Percentiles rank a stretch among this genome's conserved stretches.
These are phyloP conservation scores for Claviceps quebecensis DNA, from an alignment of 2,329 filamentous ascomycete genomes.

Conservation along the genomic window DNA sequence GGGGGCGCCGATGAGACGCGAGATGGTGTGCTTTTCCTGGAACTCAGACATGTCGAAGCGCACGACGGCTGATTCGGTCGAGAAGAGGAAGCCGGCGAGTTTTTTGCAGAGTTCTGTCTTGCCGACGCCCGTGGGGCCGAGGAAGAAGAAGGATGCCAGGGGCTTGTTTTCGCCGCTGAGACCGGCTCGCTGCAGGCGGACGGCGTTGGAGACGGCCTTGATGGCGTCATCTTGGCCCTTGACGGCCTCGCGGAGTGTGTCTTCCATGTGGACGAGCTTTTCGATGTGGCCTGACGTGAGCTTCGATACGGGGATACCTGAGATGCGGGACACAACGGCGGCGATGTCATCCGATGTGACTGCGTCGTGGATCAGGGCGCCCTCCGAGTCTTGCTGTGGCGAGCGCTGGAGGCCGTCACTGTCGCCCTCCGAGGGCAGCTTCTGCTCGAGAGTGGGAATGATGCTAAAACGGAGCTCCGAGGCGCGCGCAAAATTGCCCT, in stretches of 20 bases:
- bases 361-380: slow-evolving; percentile 73
- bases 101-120: slow-evolving; percentile 98
- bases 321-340: slow-evolving; percentile 76
- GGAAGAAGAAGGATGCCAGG: slow-evolving; percentile 91
- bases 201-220: slow-evolving; percentile 79
- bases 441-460: slow-evolving; percentile 68
- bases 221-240: slow-evolving; percentile 91
- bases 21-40: slow-evolving; percentile 93
- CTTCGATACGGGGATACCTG: slow-evolving; percentile 85
- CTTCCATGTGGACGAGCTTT: slow-evolving; percentile 92
- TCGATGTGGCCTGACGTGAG: slow-evolving; percentile 88
- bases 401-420: slow-evolving; percentile 10
- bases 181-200: slow-evolving; percentile 84
- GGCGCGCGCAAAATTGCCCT: slow-evolving; percentile 81
- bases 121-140: slow-evolving; percentile 89
- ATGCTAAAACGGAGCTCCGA: slow-evolving; percentile 79
- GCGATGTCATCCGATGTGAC: slow-evolving; percentile 95
- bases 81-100: slow-evolving; percentile 85
- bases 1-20: slow-evolving; percentile 78
- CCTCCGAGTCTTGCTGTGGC: slow-evolving; percentile 19
- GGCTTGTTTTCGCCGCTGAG: slow-evolving; percentile 84
- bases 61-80: slow-evolving; percentile 77
- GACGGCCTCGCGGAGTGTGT: slow-evolving; percentile 67
- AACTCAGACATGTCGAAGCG: slow-evolving; percentile 98
- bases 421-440: slow-evolving; percentile 62